These are phyloP conservation scores for Exophiala sp. DNA, from an alignment of 2,329 filamentous ascomycete species.

Conservation along the genomic window DNA sequence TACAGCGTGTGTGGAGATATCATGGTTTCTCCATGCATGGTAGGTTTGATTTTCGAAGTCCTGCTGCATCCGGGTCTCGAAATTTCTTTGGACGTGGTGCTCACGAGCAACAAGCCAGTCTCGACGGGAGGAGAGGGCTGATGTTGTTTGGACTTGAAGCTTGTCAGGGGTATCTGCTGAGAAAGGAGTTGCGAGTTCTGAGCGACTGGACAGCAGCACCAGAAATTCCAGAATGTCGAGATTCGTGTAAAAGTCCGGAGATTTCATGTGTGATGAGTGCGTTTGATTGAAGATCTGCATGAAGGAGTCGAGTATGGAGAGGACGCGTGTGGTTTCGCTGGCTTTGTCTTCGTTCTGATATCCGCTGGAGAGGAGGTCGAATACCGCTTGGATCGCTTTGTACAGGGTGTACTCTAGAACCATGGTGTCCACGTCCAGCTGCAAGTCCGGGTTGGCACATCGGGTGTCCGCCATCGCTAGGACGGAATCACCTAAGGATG, in stretches of 20 bases:
- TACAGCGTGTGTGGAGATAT: too few relatives aligned
- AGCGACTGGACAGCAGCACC: slow-evolving; percentile 11
- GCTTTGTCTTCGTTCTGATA: not conserved
- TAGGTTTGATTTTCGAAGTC: slow-evolving; percentile 13
- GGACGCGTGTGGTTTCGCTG: not conserved
- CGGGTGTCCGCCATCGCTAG: slow-evolving; percentile 22
- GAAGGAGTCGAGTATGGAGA: slow-evolving; percentile 17
- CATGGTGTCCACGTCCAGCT: slow-evolving; percentile 28
- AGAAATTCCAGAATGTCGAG: slow-evolving; percentile 23
- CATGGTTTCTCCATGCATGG: not conserved
- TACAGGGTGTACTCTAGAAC: slow-evolving; percentile 29
- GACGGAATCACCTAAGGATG: not conserved
- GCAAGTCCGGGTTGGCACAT: slow-evolving; percentile 23
- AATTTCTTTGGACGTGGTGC: not conserved
- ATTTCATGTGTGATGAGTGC: slow-evolving; percentile 10
- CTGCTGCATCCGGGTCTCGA: not conserved
- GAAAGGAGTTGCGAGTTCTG: not conserved
- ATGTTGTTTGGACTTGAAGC: not conserved
- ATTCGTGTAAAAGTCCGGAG: slow-evolving; percentile 5
- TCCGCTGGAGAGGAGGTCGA: slow-evolving; percentile 6
- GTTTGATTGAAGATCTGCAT: slow-evolving; percentile 18
- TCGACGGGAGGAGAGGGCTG: slow-evolving; percentile 6
- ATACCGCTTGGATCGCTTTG: slow-evolving; percentile 20
- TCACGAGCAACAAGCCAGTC: slow-evolving; percentile 7
- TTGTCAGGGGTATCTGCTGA: not conserved